Conservation (phyloP, 345 rosid species). For the Nasturtium officinale region DNA sequence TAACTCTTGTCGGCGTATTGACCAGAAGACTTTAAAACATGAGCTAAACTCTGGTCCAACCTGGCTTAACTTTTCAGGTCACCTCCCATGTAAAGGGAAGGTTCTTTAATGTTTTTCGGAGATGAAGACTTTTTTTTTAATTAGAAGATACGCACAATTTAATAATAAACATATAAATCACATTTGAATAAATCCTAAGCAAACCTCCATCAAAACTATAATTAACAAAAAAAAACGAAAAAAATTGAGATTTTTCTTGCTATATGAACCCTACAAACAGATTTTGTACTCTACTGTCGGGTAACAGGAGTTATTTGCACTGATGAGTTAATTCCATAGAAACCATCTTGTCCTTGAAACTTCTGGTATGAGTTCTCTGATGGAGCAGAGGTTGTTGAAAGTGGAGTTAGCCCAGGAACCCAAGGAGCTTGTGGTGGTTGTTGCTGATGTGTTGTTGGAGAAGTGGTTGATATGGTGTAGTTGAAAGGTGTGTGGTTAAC, state of each 20-base stretch:
- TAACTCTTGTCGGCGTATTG: constrained; percentile 34
- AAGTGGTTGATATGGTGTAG: constrained; percentile 49
- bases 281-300: constrained; percentile 53
- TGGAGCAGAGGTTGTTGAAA: constrained; percentile 54
- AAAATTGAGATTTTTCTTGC: constrained; percentile 13
- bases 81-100: background rate
- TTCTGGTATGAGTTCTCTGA: constrained; percentile 59
- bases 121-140: background rate
- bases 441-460: constrained; percentile 17
- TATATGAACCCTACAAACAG: constrained; percentile 14
- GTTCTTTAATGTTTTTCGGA: constrained; percentile 28
- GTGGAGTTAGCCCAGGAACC: constrained; percentile 46
- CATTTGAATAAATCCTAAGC: constrained; percentile 33
- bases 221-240: constrained; percentile 1
- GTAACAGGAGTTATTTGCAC: constrained; percentile 66
- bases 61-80: constrained; percentile 7
- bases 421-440: constrained; percentile 47
- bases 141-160: constrained; percentile 10
- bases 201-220: constrained; percentile 23
- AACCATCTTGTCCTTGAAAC: constrained; percentile 71
- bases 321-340: constrained; percentile 64
- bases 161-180: constrained; percentile 23
- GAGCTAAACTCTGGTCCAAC: constrained; percentile 27
- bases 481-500: constrained; percentile 53
- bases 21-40: constrained; percentile 27